Evolutionary conservation across 345 rosid genomes (phyloP).

Genomic region (Luvunga scandens): DNA sequence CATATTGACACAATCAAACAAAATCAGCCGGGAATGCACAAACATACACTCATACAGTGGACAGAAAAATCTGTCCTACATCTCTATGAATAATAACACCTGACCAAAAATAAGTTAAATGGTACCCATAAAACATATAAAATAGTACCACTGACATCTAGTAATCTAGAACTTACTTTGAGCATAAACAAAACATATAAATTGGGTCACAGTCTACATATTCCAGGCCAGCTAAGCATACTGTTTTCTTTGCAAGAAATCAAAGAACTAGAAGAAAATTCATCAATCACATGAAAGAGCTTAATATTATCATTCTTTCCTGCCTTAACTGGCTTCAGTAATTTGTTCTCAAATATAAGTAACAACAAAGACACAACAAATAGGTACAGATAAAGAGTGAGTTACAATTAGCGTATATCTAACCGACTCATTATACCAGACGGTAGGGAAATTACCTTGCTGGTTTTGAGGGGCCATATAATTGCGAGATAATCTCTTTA

Average conservation of each 20-base stretch:
- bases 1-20: neutral
- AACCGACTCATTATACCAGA: neutral
- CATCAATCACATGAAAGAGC: neutral
- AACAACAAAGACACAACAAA: neutral
- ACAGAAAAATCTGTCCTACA: neutral
- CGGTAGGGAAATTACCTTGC: conserved; percentile 34
- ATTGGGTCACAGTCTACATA: neutral
- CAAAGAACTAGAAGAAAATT: neutral
- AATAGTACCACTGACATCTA: neutral
- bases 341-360: neutral
- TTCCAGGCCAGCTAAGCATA: neutral
- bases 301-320: neutral
- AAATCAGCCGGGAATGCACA: neutral
- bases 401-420: neutral
- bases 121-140: neutral
- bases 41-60: neutral
- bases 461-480: conserved; percentile 26
- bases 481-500: conserved; percentile 43
- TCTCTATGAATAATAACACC: neutral
- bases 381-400: neutral
- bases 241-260: neutral
- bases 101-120: neutral
- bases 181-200: neutral
- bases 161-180: neutral
- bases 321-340: neutral